Evolutionary conservation across 805 yeast genomes (phyloP).

Genomic region (Wickerhamiella parazyma): DNA sequence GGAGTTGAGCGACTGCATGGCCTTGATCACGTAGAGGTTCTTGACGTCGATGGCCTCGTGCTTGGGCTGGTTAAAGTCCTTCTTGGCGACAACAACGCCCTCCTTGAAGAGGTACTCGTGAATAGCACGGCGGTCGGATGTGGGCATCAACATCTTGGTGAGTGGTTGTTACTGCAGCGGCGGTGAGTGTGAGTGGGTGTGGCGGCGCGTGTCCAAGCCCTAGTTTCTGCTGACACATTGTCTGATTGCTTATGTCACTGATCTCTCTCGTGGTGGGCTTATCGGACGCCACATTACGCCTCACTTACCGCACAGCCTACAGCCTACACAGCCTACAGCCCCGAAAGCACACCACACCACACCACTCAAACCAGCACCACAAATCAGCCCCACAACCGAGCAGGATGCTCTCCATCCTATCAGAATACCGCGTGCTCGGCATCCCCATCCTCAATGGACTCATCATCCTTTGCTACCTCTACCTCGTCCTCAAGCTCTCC

Average conservation of each 20-base stretch:
- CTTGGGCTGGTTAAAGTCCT: slow-evolving; percentile 93
- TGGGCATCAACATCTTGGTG: slow-evolving; percentile 92
- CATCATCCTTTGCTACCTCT: slow-evolving; percentile 22
- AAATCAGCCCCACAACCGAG: too few relatives aligned
- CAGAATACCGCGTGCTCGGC: slow-evolving; percentile 19
- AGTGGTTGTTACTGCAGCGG: slow-evolving; percentile 8
- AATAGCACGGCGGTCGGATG: slow-evolving; percentile 98
- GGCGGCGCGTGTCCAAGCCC: slow-evolving; percentile 1
- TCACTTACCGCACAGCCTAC: too few relatives aligned
- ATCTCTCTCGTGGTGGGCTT: too few relatives aligned
- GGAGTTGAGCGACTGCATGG: slow-evolving; percentile 97
- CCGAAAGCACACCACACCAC: too few relatives aligned
- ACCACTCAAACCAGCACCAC: too few relatives aligned
- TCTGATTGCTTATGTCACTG: too few relatives aligned
- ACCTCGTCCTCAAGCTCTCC: slow-evolving; percentile 23
- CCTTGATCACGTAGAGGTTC: slow-evolving; percentile 96
- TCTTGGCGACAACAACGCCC: slow-evolving; percentile 99
- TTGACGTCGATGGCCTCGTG: slow-evolving; percentile 97
- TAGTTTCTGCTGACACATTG: not conserved
- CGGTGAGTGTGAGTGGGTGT: slow-evolving; percentile 7
- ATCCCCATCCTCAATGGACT: slow-evolving; percentile 27
- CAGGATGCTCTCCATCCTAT: not conserved
- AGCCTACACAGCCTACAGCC: too few relatives aligned
- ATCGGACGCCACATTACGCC: too few relatives aligned
- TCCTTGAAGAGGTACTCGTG: slow-evolving; percentile 99